Evolutionary conservation across 257 asterid genomes (phyloP), one percentile per base, ranked within the genome.

Genomic region (Nyctanthes arbortristis): DNA sequence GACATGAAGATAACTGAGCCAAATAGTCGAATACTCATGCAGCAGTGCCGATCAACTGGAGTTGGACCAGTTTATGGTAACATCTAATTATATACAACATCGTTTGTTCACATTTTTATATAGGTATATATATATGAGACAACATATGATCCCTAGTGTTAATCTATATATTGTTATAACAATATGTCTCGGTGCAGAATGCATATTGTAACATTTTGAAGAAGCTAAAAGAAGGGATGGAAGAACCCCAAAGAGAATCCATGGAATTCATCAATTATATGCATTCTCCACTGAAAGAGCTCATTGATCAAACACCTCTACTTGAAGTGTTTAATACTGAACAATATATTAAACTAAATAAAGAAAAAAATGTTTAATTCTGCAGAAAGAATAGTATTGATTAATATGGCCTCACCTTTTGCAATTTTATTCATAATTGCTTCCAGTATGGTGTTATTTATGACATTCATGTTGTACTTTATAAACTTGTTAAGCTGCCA

Each of bases 41-140:
- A 72, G 24, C 27, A 62, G n/a, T n/a, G 58, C 72, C 9, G 65
- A 69, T 56, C 70, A 45, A 36, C 61, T 81, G 24, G 90, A 82
- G 74, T 61, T 85, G 73, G 88, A 82, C 78, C 76, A 78, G 35
- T 85, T 85, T 59, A 85, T 85, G 90, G 90, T 85, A 63, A 75
- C 25, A 40, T 6, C 10, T n/a, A 55, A 20, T 11, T 52, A 54
- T 31, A 20, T 37, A 63, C 25, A 64, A 36, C 6, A 29, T 11
- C 40, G n/a, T 16, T 1, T 28, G 56, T 32, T 39, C 2, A n/a
- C 55, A 22, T 56, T 10, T 67, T 1, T 25, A 32, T 12, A 7
- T 55, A 64, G 36, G 29, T 47, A 1, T 73, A 7, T n/a, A n/a
- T n/a, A n/a, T n/a, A n/a, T n/a, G n/a, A 11, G 28, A 33, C 13